Evolutionary conservation across 2,329 filamentous ascomycete species (phyloP).

Genomic region (Celoporthe dispersa): DNA sequence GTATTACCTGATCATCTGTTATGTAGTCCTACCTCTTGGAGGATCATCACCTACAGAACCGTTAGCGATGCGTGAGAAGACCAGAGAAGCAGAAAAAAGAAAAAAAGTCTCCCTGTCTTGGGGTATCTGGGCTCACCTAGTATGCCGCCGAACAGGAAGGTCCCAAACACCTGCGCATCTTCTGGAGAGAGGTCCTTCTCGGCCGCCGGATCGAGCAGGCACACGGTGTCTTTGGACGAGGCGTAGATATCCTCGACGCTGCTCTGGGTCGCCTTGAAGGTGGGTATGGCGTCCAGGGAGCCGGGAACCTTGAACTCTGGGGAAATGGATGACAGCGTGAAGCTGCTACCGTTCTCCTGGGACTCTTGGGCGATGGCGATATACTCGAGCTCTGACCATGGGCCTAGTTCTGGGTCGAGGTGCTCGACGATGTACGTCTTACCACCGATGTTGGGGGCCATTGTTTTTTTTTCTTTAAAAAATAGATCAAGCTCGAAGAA

Average conservation of each 20-base stretch:
- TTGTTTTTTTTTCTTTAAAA: too few species aligned
- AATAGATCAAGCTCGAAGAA: background rate
- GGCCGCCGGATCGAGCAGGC: slow-evolving; percentile 86
- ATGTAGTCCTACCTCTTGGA: slow-evolving; percentile 71
- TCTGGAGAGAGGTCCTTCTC: slow-evolving; percentile 79
- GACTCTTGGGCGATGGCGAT: slow-evolving; percentile 84
- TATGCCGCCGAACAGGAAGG: slow-evolving; percentile 95
- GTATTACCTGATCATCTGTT: background rate
- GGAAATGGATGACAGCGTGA: slow-evolving; percentile 84
- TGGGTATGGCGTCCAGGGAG: slow-evolving; percentile 57
- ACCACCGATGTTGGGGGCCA: slow-evolving; percentile 44
- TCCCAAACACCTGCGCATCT: slow-evolving; percentile 82
- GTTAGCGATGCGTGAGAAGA: slow-evolving; percentile 17
- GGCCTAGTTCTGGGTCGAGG: slow-evolving; percentile 89
- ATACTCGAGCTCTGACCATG: slow-evolving; percentile 95
- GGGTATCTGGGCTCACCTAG: slow-evolving; percentile 64
- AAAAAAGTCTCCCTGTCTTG: background rate
- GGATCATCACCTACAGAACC: slow-evolving; percentile 80
- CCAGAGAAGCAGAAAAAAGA: background rate
- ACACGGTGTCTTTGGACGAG: slow-evolving; percentile 74
- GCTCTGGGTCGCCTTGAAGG: slow-evolving; percentile 72
- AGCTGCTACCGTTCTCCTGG: slow-evolving; percentile 65
- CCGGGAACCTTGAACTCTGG: slow-evolving; percentile 67
- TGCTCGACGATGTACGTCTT: slow-evolving; percentile 96
- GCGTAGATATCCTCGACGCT: slow-evolving; percentile 85